Evolutionary conservation across 2,329 filamentous ascomycete species (phyloP).

Genomic region (Penicillium sp.): DNA sequence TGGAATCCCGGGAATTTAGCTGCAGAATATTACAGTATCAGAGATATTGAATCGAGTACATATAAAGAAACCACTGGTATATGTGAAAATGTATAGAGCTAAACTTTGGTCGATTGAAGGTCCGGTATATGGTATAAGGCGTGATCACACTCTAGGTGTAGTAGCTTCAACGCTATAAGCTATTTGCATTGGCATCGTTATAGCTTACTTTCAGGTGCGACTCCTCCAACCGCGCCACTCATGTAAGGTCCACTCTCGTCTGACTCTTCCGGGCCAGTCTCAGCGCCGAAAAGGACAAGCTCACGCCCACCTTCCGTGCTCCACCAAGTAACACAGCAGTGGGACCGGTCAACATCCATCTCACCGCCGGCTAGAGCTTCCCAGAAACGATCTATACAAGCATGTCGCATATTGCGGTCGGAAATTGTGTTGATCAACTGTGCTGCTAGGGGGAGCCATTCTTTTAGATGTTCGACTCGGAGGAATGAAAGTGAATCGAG

Average conservation of each 20-base stretch:
- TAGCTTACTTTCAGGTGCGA: slow-evolving; percentile 48
- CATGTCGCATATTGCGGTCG: slow-evolving; percentile 60
- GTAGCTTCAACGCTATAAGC: neutral
- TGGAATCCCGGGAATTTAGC: slow-evolving; percentile 71
- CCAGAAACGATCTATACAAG: slow-evolving; percentile 71
- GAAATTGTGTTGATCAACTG: slow-evolving; percentile 63
- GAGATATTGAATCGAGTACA: neutral
- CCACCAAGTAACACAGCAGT: slow-evolving; percentile 84
- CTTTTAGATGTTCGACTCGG: slow-evolving; percentile 65
- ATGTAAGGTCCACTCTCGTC: slow-evolving; percentile 46
- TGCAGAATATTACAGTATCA: neutral
- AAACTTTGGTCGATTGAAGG: neutral
- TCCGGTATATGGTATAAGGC: slow-evolving; percentile 13
- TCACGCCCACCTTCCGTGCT: slow-evolving; percentile 62
- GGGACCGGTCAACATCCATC: slow-evolving; percentile 81
- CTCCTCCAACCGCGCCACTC: slow-evolving; percentile 52
- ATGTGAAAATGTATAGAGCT: neutral
- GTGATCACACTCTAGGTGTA: slow-evolving; percentile 5
- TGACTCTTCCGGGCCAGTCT: slow-evolving; percentile 12
- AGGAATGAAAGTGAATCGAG: slow-evolving; percentile 76
- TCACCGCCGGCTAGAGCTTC: slow-evolving; percentile 75
- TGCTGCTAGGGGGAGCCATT: slow-evolving; percentile 75
- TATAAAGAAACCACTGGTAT: neutral
- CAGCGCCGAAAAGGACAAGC: slow-evolving; percentile 49
- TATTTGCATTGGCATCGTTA: slow-evolving; percentile 29